Evolutionary conservation across 352 stramenopile genomes (phyloP).

Genomic region (Blastocystis sp.): DNA sequence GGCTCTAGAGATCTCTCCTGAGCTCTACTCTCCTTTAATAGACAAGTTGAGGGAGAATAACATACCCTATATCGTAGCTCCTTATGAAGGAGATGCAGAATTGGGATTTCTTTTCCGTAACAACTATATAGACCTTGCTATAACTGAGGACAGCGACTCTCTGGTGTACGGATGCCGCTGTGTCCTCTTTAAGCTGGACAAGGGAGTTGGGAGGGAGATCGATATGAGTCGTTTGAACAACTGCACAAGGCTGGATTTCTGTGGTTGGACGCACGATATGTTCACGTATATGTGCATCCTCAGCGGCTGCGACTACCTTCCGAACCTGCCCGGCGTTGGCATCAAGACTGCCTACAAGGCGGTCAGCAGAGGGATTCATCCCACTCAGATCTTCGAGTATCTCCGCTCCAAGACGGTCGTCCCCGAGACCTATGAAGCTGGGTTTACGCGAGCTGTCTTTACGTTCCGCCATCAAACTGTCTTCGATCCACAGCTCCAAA

Average conservation of each 20-base stretch:
- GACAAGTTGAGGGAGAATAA: slow-evolving; percentile 64
- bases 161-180: slow-evolving; percentile 83
- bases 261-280: slow-evolving; percentile 78
- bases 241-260: slow-evolving; percentile 75
- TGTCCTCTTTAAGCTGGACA: slow-evolving; percentile 87
- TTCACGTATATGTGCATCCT: slow-evolving; percentile 75
- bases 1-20: slow-evolving; percentile 67
- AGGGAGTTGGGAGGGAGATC: slow-evolving; percentile 77
- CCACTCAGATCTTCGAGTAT: slow-evolving; percentile 66
- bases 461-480: slow-evolving; percentile 80
- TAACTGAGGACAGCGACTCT: slow-evolving; percentile 91
- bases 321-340: slow-evolving; percentile 71
- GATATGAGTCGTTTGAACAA: slow-evolving; percentile 73
- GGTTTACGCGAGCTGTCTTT: slow-evolving; percentile 68
- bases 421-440: slow-evolving; percentile 64
- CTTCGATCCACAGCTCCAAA: slow-evolving; percentile 71
- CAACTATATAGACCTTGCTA: slow-evolving; percentile 81
- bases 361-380: slow-evolving; percentile 68
- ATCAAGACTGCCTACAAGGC: slow-evolving; percentile 76
- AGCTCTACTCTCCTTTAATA: slow-evolving; percentile 66
- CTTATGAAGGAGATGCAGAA: slow-evolving; percentile 95
- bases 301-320: slow-evolving; percentile 79
- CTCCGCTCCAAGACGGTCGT: neutral
- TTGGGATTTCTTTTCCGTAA: slow-evolving; percentile 81
- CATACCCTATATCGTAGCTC: slow-evolving; percentile 85